Percentiles rank a stretch among this genome's conserved stretches.
These are phyloP conservation scores for Schizophyllum amplum DNA, from an alignment of 1,284 basidiomycete species.

Conservation along the genomic window DNA sequence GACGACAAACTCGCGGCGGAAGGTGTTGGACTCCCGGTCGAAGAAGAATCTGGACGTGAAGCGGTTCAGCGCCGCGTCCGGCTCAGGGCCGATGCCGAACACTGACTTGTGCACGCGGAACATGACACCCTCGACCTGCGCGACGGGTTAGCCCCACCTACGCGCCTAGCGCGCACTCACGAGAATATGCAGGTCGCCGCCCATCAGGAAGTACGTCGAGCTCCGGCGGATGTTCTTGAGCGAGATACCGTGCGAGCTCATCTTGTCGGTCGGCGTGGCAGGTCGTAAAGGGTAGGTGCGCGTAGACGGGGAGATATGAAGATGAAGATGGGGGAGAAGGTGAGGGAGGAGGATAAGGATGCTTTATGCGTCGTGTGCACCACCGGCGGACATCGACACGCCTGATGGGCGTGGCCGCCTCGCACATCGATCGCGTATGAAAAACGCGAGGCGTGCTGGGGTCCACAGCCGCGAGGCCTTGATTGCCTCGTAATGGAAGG, in stretches of 20 bases:
- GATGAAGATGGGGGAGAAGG: not conserved
- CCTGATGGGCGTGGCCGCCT: not conserved
- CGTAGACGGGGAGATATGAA: not conserved
- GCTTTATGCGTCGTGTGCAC: not conserved
- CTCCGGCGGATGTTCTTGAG: not conserved
- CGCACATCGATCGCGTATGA: not conserved
- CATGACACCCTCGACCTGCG: constrained; percentile 36
- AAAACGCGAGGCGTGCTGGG: not conserved
- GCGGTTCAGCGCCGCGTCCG: not conserved
- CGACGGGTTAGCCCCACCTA: constrained; percentile 3
- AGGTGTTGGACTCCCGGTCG: constrained; percentile 49
- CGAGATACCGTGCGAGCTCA: not conserved
- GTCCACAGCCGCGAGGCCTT: not conserved
- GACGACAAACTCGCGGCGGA: constrained; percentile 34
- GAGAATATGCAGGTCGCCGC: constrained; percentile 37
- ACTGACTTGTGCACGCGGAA: constrained; percentile 27
- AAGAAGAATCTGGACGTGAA: constrained; percentile 54
- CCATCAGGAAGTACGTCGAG: constrained; percentile 37
- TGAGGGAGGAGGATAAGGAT: not conserved
- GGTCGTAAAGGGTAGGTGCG: not conserved
- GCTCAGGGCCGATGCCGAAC: not conserved
- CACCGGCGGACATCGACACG: not conserved
- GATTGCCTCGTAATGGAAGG: not conserved
- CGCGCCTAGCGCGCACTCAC: constrained; percentile 8
- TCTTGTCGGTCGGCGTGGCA: not conserved